Percentiles rank a stretch among this genome's conserved stretches.
These are phyloP conservation scores for Fonsecaea multimorphosa DNA, from an alignment of 2,329 filamentous ascomycete species.

Conservation along the genomic window DNA sequence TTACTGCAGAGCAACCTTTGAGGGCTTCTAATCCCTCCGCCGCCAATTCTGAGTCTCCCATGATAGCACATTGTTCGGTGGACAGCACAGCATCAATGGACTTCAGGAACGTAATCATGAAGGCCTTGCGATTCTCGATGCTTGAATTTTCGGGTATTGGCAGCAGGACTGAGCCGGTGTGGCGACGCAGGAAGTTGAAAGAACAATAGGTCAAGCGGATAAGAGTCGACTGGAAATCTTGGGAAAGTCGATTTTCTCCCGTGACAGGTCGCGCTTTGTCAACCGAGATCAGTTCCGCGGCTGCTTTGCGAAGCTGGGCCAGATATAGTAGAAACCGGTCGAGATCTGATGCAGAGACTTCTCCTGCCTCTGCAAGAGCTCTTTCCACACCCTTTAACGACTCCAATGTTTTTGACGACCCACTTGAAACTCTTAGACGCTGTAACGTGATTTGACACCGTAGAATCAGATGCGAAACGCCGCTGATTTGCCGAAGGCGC, in stretches of 20 bases:
- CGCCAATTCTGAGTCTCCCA: constrained; percentile 9
- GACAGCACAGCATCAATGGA: constrained; percentile 25
- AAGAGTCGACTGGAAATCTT: constrained; percentile 9
- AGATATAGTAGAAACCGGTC: constrained; percentile 20
- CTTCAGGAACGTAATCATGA: constrained; percentile 28
- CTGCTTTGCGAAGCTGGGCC: constrained; percentile 28
- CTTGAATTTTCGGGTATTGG: constrained; percentile 1
- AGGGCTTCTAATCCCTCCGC: constrained; percentile 25
- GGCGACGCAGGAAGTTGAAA: constrained; percentile 17
- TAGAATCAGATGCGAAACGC: constrained; percentile 5
- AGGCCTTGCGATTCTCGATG: neutral
- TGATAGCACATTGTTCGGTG: constrained; percentile 21
- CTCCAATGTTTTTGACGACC: neutral
- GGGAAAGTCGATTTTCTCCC: neutral
- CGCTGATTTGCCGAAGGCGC: neutral
- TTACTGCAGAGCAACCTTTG: constrained; percentile 30
- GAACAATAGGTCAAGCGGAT: constrained; percentile 16
- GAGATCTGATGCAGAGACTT: constrained; percentile 17
- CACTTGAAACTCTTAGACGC: constrained; percentile 16
- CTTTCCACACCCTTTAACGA: constrained; percentile 1
- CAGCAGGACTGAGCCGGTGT: neutral
- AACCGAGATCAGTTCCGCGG: constrained; percentile 11
- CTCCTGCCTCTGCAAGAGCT: constrained; percentile 8
- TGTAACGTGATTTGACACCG: constrained; percentile 19
- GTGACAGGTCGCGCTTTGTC: neutral